A percentile compares a stretch with the other conserved stretches of the same genome.
phyloP scores from a whole-genome alignment of 768 basidiomycete genomes.

The Lentinula lateritia region DNA sequence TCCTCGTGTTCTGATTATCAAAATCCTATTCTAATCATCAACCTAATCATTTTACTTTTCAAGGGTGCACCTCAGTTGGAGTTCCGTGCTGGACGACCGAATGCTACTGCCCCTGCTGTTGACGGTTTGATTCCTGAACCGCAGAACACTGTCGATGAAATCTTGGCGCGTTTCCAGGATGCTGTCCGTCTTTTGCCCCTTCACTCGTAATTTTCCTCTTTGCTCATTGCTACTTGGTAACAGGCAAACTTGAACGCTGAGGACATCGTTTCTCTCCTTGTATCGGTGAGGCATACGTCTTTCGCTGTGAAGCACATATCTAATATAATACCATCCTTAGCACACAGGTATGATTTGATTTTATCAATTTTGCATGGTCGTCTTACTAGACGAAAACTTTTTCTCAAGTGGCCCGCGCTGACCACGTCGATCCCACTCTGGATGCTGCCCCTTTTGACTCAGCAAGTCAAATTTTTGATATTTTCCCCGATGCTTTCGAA shows the following conservation, averaged over 20 bases:
- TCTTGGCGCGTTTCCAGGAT: constrained; percentile 25
- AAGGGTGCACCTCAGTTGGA: constrained; percentile 26
- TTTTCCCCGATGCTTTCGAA: constrained; percentile 3
- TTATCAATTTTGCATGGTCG: background rate
- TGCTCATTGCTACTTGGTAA: background rate
- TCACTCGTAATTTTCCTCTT: background rate
- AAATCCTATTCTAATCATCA: background rate
- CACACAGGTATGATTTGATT: background rate
- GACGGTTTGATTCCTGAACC: constrained; percentile 30
- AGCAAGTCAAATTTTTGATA: constrained; percentile 8
- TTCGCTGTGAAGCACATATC: background rate
- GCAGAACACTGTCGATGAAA: constrained; percentile 18
- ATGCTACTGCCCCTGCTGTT: constrained; percentile 20
- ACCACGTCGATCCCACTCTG: constrained; percentile 17
- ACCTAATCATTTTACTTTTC: background rate
- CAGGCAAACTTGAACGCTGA: constrained; percentile 21
- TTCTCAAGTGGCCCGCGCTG: constrained; percentile 16
- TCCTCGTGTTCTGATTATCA: constrained; percentile 14
- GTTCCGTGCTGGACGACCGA: constrained; percentile 32
- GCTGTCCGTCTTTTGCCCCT: constrained; percentile 9
- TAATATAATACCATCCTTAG: background rate
- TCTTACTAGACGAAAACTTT: background rate
- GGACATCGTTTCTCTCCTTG: constrained; percentile 29
- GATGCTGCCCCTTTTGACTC: constrained; percentile 8
- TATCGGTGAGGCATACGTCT: constrained; percentile 16